Evolutionary conservation across 345 rosid genomes (phyloP).

Genomic region (Acer negundo): DNA sequence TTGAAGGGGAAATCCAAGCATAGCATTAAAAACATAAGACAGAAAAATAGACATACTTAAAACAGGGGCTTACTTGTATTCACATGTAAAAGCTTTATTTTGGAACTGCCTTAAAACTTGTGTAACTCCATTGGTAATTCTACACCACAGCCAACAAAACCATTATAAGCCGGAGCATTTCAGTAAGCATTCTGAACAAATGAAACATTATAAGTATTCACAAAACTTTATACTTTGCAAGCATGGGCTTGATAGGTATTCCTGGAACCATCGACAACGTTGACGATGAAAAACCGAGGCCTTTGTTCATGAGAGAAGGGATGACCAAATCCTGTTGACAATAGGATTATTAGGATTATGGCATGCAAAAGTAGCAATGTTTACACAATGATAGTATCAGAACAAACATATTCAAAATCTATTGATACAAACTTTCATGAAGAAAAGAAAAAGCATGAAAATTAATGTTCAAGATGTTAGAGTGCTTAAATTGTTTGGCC

Average conservation of each 20-base stretch:
- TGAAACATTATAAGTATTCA: conserved; percentile 6
- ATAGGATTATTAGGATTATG: neutral
- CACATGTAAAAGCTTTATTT: conserved; percentile 78
- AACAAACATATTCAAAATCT: neutral
- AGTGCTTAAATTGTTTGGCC: too few relatives aligned
- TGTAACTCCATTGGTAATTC: conserved; percentile 75
- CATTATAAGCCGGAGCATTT: conserved; percentile 19
- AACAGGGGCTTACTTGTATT: conserved; percentile 68
- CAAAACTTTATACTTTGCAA: conserved; percentile 63
- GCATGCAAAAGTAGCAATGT: neutral
- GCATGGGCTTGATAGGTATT: conserved; percentile 92
- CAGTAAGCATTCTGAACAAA: neutral
- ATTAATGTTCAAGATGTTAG: too few relatives aligned
- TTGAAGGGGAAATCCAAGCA: neutral
- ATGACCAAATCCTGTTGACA: conserved; percentile 68
- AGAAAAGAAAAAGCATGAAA: neutral
- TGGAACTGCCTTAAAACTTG: conserved; percentile 60
- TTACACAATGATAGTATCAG: neutral
- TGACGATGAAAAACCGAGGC: conserved; percentile 70
- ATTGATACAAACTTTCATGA: neutral
- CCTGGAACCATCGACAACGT: conserved; percentile 80
- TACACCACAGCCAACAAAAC: conserved; percentile 26
- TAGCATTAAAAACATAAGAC: neutral
- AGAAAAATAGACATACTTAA: conserved; percentile 12
- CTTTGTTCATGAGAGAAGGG: conserved; percentile 65